phyloP scores from a whole-genome alignment of 73 alveolate species.

The Tetrahymena borealis region DNA sequence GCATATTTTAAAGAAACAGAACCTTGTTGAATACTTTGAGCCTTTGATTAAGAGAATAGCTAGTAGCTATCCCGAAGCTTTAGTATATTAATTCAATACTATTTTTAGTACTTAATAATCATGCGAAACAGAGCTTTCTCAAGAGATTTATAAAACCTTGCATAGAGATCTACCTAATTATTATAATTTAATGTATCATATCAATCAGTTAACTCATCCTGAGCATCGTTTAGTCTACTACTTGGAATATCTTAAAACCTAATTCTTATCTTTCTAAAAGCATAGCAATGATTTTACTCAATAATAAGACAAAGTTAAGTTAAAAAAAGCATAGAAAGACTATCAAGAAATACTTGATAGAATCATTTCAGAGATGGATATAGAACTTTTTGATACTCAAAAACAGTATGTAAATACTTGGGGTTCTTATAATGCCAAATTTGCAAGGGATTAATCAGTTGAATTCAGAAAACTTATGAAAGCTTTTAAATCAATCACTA shows the following conservation, averaged over 20 bases:
- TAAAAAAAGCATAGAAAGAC: constrained; percentile 29
- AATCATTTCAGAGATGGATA: not conserved
- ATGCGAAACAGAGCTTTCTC: constrained; percentile 1
- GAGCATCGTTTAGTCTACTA: constrained; percentile 90
- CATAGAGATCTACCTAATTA: constrained; percentile 8
- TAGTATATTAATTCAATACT: constrained; percentile 19
- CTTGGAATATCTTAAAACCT: constrained; percentile 53
- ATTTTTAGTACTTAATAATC: not conserved
- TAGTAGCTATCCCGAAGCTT: constrained; percentile 21
- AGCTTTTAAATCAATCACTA: constrained; percentile 46
- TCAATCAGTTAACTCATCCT: constrained; percentile 89
- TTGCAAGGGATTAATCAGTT: constrained; percentile 57
- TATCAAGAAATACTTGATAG: not conserved
- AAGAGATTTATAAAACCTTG: not conserved
- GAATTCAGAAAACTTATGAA: constrained; percentile 39
- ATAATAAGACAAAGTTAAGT: constrained; percentile 41
- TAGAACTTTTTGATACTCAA: not conserved
- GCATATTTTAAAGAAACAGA: constrained; percentile 10
- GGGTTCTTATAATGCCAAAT: constrained; percentile 82
- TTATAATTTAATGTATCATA: constrained; percentile 78
- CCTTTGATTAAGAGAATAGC: constrained; percentile 3
- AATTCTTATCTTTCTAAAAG: not conserved
- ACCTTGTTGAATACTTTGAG: constrained; percentile 2
- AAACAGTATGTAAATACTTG: constrained; percentile 44
- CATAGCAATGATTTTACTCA: not conserved